A percentile compares a stretch with the other conserved stretches of the same genome.
Conservation (phyloP, 1,284 basidiomycete species). For the Cryptococcus wingfieldii region DNA sequence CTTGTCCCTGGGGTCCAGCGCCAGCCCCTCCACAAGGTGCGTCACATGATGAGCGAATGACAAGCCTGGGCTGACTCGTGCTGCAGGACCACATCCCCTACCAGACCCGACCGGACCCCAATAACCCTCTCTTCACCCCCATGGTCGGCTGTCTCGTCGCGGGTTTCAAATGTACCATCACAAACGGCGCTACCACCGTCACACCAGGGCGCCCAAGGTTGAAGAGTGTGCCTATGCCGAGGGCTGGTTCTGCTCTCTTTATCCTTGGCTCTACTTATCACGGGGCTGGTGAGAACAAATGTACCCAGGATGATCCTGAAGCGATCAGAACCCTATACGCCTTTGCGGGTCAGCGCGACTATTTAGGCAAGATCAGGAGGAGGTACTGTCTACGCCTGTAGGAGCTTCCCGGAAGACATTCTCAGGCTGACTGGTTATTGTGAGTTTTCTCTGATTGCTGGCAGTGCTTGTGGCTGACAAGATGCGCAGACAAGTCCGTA, state of each 20-base stretch:
- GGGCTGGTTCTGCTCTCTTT: conserved; percentile 7
- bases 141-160: conserved; percentile 13
- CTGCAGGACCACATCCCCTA: conserved; percentile 11
- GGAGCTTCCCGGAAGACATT: conserved; percentile 8
- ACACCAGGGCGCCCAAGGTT: conserved; percentile 10
- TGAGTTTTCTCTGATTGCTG: background rate
- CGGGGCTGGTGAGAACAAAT: conserved; percentile 13
- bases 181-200: conserved; percentile 12
- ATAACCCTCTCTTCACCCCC: conserved; percentile 9
- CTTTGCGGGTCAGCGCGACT: conserved; percentile 13
- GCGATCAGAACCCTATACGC: conserved; percentile 12
- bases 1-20: conserved; percentile 8
- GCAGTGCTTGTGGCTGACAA: no score
- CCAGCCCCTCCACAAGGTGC: conserved; percentile 8
- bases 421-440: conserved; percentile 11
- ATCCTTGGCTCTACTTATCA: conserved; percentile 11
- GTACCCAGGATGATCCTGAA: conserved; percentile 6
- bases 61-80: background rate
- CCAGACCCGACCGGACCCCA: conserved; percentile 1
- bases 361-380: conserved; percentile 16
- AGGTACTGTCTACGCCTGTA: conserved; percentile 11
- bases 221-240: conserved; percentile 3
- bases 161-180: conserved; percentile 3
- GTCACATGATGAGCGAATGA: background rate
- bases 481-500: background rate